Evolutionary conservation across 2,329 filamentous ascomycete genomes (phyloP), one percentile per base, ranked within the genome.

Genomic region (Alternaria panax): DNA sequence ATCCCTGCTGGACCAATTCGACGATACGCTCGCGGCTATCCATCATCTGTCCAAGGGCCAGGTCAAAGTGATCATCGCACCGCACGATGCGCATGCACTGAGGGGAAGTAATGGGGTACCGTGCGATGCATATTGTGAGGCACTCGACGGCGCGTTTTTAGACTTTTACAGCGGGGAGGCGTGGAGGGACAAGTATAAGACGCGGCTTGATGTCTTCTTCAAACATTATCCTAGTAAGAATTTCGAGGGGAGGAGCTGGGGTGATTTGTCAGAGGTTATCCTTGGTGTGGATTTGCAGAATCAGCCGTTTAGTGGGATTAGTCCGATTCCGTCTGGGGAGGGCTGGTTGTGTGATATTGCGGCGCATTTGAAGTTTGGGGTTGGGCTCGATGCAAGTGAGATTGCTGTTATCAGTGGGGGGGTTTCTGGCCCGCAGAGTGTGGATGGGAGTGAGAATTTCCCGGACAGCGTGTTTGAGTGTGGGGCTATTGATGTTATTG

Each of bases 321-420:
- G 63, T 50, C 75, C 75, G 16, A 78, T 78, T 20, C 71, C 74
- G 0, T 63, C 74, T 0, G 75, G 75, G 8, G 75, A 77, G 54
- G 52, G 66, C 28, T 78, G 75, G 75, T 67, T 78, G 7, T 78
- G 75, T 38, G 74, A 76, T 20, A 71, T 77, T 5, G 74, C 75
- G 4, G 70, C 67, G 0, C 64, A 76, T 51, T 62, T 78, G 1
- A 75, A 76, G 51, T 71, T 72, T 16, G 64, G 43, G 4, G 20
- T 75, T 24, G 67, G 66, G 0, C 68, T 78, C 8, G 71, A 74
- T 5, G 54, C 57, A 1, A 62, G 68, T 24, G 64, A 70, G 54
- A 78, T 78, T 24, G 74, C 73, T 14, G 73, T 77, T 40, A 76
- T 77, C 38, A 75, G 73, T 18, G 75, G 75, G 9, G 74, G 75